These are phyloP conservation scores for Diaporthe velutina DNA, from an alignment of 2,329 filamentous ascomycete species.

Conservation along the genomic window DNA sequence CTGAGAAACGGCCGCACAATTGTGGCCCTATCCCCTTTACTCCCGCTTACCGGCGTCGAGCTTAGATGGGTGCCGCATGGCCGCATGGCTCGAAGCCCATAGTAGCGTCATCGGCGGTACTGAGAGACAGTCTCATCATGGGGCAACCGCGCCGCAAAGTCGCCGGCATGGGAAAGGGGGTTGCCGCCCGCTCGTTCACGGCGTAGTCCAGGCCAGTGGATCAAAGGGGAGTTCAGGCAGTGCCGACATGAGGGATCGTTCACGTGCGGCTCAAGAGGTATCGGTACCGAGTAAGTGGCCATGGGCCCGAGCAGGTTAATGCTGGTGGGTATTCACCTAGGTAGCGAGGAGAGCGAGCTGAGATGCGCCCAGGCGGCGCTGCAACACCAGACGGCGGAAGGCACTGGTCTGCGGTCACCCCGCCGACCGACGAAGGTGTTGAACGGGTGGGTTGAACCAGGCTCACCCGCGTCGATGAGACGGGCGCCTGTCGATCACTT, in stretches of 20 bases:
- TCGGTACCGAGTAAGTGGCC: conserved; percentile 5
- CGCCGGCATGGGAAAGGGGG: not conserved
- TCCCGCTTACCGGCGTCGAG: not conserved
- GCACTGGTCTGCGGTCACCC: conserved; percentile 20
- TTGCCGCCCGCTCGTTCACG: not conserved
- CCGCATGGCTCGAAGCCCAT: not conserved
- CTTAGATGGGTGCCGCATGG: not conserved
- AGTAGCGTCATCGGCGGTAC: not conserved
- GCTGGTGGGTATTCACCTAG: not conserved
- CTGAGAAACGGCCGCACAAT: not conserved
- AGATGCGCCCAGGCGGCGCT: conserved; percentile 12
- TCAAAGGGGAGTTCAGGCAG: not conserved
- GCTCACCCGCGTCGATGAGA: not conserved
- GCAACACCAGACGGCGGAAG: not conserved
- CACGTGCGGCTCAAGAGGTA: not conserved
- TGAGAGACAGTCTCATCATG: not conserved
- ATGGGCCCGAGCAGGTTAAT: not conserved
- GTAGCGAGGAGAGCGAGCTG: not conserved
- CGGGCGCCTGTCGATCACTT: conserved; percentile 21
- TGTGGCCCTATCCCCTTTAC: not conserved
- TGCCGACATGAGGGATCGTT: not conserved
- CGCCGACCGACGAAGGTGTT: not conserved
- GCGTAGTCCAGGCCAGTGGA: not conserved
- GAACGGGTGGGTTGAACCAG: conserved; percentile 19
- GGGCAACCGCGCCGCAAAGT: not conserved